These are phyloP conservation scores for Begonia fuchsioides DNA, from an alignment of 306 rosid genomes.

Conservation along the genomic window DNA sequence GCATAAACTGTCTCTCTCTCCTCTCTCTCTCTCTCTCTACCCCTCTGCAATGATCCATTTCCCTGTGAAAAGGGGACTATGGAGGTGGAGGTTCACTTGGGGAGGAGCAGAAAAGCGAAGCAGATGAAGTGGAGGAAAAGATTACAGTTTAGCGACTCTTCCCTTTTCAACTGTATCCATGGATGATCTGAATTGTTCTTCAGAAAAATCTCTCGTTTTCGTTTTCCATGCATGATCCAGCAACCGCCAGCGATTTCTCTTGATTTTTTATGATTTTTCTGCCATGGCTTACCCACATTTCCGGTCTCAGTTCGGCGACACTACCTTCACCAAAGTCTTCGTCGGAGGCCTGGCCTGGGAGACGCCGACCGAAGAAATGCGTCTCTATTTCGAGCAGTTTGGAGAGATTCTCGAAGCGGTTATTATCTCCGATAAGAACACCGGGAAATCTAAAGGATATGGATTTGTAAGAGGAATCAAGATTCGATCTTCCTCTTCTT, in stretches of 20 bases:
- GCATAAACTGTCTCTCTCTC: background rate
- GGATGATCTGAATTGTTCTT: too few relatives aligned
- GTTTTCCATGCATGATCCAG: too few relatives aligned
- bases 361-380: conserved; percentile 84
- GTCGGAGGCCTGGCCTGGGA: conserved; percentile 99
- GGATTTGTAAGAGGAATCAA: conserved; percentile 44
- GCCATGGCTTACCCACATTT: conserved; percentile 67
- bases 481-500: too few relatives aligned
- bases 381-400: conserved; percentile 64
- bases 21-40: conserved; percentile 4
- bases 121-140: background rate
- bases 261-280: background rate
- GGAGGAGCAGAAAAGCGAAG: background rate
- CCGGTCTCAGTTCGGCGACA: conserved; percentile 91
- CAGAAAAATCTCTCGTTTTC: too few relatives aligned
- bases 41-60: conserved; percentile 1
- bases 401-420: conserved; percentile 97
- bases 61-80: background rate
- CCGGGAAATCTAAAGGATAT: conserved; percentile 84
- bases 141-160: background rate
- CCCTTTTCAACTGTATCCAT: too few relatives aligned
- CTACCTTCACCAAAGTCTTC: conserved; percentile 78
- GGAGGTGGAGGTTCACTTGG: background rate
- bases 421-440: conserved; percentile 66
- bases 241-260: too few relatives aligned